Evolutionary conservation across 1,284 basidiomycete genomes (phyloP).

Genomic region (Apiotrichum gamsii): DNA sequence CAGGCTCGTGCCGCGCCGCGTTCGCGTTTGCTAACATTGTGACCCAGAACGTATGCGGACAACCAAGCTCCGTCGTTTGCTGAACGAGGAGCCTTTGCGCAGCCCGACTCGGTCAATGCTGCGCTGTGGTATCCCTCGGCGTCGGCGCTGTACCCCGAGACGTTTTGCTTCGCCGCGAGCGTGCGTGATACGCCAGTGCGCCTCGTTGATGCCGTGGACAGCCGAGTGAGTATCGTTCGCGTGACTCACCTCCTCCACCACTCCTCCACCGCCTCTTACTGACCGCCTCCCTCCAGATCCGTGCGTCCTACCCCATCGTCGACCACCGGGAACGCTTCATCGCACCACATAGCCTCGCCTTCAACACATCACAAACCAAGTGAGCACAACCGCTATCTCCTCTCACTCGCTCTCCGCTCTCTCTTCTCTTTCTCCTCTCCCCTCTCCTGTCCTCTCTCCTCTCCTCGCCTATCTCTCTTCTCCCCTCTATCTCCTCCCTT

Average conservation of each 20-base stretch:
- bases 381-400: constrained; percentile 42
- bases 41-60: not conserved
- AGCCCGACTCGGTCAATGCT: constrained; percentile 66
- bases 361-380: constrained; percentile 64
- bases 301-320: constrained; percentile 84
- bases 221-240: constrained; percentile 64
- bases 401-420: not conserved
- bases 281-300: constrained; percentile 59
- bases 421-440: too few species aligned
- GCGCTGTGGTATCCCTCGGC: constrained; percentile 76
- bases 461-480: too few species aligned
- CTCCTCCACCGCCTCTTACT: too few species aligned
- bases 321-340: constrained; percentile 83
- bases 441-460: too few species aligned
- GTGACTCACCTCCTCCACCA: too few species aligned
- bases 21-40: not conserved
- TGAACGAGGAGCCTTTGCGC: too few species aligned
- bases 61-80: too few species aligned
- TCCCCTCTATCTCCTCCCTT: too few species aligned
- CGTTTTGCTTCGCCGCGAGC: constrained; percentile 73
- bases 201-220: constrained; percentile 68
- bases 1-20: too few species aligned
- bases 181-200: constrained; percentile 75
- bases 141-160: constrained; percentile 53
- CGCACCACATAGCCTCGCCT: constrained; percentile 73